Percentiles rank a stretch among this genome's conserved stretches.
Evolutionary conservation across 2,329 filamentous ascomycete species (phyloP).

Genomic region (Trichoderma lentiforme): DNA sequence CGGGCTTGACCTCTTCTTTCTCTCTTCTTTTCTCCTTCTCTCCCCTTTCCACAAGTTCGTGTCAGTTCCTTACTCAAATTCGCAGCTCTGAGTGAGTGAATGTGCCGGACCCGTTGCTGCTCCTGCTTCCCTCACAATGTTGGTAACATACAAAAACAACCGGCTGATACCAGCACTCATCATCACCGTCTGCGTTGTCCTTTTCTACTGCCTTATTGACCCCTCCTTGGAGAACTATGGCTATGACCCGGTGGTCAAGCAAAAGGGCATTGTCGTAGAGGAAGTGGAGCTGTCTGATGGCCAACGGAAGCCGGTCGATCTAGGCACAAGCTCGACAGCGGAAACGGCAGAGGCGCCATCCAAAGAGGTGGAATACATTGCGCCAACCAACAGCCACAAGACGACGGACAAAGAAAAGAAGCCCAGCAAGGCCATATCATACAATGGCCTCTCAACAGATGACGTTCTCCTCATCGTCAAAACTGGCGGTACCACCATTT

Average conservation of each 20-base stretch:
- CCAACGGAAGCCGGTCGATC: background rate
- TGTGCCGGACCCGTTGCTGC: background rate
- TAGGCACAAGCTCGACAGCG: background rate
- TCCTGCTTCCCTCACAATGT: constrained; percentile 15
- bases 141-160: constrained; percentile 26
- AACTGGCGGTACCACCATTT: constrained; percentile 27
- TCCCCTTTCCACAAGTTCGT: background rate
- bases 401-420: background rate
- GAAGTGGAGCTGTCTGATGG: background rate
- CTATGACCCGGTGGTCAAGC: background rate
- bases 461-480: constrained; percentile 28
- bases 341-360: background rate
- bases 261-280: constrained; percentile 3
- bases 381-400: constrained; percentile 3
- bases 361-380: constrained; percentile 1
- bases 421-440: constrained; percentile 2
- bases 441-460: constrained; percentile 19
- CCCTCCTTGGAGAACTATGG: constrained; percentile 20
- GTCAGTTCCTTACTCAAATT: background rate
- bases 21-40: background rate
- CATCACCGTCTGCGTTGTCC: constrained; percentile 22
- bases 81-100: background rate
- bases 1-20: background rate
- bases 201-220: constrained; percentile 23
- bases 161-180: constrained; percentile 25